Conservation (phyloP, 2,329 filamentous ascomycete genomes). For the Zymoseptoria crescenta region DNA sequence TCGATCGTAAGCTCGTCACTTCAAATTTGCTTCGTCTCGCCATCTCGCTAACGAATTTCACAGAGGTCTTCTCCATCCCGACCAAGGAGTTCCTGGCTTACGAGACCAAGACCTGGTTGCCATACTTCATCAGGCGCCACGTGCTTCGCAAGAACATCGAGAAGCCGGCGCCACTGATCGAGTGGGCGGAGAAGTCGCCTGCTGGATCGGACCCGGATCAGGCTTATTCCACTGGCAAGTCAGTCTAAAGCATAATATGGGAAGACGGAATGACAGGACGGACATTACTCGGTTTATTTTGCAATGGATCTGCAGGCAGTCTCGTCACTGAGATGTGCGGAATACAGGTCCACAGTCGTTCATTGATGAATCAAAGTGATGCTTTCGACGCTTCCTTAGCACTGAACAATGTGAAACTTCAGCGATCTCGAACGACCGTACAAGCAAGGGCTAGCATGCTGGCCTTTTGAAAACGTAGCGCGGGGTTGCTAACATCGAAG, state of each 20-base stretch:
- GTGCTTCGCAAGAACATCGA: conserved; percentile 31
- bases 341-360: background rate
- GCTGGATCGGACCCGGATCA: background rate
- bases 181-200: conserved; percentile 18
- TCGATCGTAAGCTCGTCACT: conserved; percentile 28
- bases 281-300: too few relatives aligned
- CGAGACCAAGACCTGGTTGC: conserved; percentile 33
- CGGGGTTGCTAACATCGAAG: too few relatives aligned
- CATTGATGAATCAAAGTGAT: background rate
- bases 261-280: too few relatives aligned
- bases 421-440: too few relatives aligned
- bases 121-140: conserved; percentile 37
- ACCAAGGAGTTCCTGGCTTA: conserved; percentile 36
- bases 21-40: too few relatives aligned
- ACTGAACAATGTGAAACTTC: too few relatives aligned
- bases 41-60: conserved; percentile 1
- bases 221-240: background rate
- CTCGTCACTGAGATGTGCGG: background rate
- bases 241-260: background rate
- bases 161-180: conserved; percentile 35
- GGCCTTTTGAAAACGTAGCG: too few relatives aligned
- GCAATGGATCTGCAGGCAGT: too few relatives aligned
- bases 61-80: conserved; percentile 46
- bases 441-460: too few relatives aligned
- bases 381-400: too few relatives aligned